Percentiles rank a stretch among this genome's conserved stretches.
Conservation (phyloP, 2,329 filamentous ascomycete species). For the Tolypocladium inflatum region DNA sequence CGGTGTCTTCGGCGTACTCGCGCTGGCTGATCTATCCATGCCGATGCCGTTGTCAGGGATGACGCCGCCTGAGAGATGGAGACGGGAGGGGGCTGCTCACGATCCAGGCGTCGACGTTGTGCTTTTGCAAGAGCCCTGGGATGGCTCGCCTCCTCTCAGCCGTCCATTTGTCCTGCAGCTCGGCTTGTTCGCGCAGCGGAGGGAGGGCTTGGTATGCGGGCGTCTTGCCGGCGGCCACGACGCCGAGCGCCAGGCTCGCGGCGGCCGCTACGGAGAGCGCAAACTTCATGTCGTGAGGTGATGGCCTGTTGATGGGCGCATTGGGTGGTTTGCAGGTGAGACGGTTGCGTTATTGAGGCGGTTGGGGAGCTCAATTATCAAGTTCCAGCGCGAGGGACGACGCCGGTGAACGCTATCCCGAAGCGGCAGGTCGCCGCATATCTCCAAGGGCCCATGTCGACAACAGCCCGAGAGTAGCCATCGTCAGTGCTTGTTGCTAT, state of each 20-base stretch:
- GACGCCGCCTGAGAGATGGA: not conserved
- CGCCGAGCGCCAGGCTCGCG: not conserved
- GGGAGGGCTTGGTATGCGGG: constrained; percentile 6
- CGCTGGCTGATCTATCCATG: not conserved
- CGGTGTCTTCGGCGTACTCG: not conserved
- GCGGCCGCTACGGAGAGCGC: not conserved
- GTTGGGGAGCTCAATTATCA: not conserved
- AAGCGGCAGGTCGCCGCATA: not conserved
- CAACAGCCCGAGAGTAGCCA: not conserved
- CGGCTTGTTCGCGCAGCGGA: constrained; percentile 5
- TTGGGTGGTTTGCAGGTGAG: not conserved
- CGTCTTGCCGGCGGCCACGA: not conserved
- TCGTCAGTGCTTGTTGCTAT: not conserved
- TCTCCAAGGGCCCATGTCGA: not conserved
- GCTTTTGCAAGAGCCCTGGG: not conserved
- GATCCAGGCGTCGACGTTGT: not conserved
- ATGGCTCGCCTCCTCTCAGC: not conserved
- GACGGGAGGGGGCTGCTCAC: not conserved
- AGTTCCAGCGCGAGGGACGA: no score
- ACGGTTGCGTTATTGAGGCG: not conserved
- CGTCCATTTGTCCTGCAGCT: constrained; percentile 1
- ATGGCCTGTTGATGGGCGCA: not conserved
- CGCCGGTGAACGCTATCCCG: not conserved
- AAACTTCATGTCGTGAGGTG: not conserved
- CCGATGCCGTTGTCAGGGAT: not conserved